Conservation (phyloP, 345 rosid genomes). For the Lepidium sativum region DNA sequence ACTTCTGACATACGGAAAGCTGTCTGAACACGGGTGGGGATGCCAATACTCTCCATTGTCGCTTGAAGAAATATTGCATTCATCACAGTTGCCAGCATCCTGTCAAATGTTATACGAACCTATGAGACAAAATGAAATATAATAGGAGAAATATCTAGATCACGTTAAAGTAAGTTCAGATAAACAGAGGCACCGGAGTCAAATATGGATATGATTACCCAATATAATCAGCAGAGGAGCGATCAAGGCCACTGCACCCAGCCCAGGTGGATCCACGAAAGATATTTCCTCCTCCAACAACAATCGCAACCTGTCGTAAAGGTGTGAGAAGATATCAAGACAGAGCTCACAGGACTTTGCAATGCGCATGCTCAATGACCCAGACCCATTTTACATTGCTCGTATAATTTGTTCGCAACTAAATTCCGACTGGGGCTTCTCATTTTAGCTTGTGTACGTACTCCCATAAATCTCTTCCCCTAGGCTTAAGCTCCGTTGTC, state of each 20-base stretch:
- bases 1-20: constrained; percentile 97
- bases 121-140: neutral
- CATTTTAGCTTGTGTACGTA: neutral
- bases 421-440: neutral
- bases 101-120: constrained; percentile 18
- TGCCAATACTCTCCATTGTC: constrained; percentile 95
- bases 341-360: neutral
- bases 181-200: neutral
- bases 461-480: neutral
- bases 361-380: neutral
- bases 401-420: neutral
- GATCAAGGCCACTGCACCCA: constrained; percentile 92
- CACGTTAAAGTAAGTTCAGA: neutral
- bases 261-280: constrained; percentile 92
- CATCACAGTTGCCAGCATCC: constrained; percentile 98
- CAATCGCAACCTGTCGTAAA: constrained; percentile 67
- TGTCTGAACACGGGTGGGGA: constrained; percentile 89
- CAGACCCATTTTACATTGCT: neutral
- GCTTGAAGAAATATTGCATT: constrained; percentile 95
- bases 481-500: neutral
- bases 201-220: constrained; percentile 44
- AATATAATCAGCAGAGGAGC: constrained; percentile 91
- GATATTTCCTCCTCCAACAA: constrained; percentile 94
- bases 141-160: neutral
- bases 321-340: neutral